Conservation (phyloP, 768 basidiomycete genomes). For the Phylloporus sp. region DNA sequence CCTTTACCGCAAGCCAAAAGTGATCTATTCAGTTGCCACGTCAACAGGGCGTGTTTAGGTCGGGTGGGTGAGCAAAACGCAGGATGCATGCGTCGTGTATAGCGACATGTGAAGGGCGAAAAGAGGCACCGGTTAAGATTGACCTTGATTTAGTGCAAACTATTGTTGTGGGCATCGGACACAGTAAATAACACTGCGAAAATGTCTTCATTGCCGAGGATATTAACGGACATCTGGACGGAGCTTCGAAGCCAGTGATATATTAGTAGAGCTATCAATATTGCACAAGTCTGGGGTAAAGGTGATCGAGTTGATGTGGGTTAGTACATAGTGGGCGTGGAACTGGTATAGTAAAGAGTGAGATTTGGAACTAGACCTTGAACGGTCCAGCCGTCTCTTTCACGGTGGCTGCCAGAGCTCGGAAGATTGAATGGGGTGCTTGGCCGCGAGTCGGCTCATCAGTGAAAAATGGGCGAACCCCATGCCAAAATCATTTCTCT, state of each 20-base stretch:
- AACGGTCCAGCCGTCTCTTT: not conserved
- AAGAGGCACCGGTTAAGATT: too few species aligned
- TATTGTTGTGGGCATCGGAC: too few species aligned
- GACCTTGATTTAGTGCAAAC: too few species aligned
- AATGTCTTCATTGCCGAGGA: not conserved
- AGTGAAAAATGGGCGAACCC: not conserved
- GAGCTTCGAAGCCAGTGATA: not conserved
- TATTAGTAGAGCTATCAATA: not conserved
- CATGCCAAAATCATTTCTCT: not conserved
- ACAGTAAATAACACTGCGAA: not conserved
- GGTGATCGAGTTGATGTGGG: not conserved
- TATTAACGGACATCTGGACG: not conserved
- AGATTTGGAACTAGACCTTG: not conserved
- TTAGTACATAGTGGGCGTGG: not conserved
- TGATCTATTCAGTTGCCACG: too few species aligned
- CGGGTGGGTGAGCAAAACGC: too few species aligned
- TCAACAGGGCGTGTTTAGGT: too few species aligned
- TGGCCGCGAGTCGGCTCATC: not conserved
- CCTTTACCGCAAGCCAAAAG: too few species aligned
- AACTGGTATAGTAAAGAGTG: not conserved
- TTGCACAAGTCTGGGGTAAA: not conserved
- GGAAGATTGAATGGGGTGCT: not conserved
- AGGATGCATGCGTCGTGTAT: too few species aligned
- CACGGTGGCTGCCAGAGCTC: not conserved
- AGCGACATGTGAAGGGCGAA: too few species aligned